Evolutionary conservation across 148 eudicot genomes (phyloP).

Genomic region (Vaccinium vitisidaea): DNA sequence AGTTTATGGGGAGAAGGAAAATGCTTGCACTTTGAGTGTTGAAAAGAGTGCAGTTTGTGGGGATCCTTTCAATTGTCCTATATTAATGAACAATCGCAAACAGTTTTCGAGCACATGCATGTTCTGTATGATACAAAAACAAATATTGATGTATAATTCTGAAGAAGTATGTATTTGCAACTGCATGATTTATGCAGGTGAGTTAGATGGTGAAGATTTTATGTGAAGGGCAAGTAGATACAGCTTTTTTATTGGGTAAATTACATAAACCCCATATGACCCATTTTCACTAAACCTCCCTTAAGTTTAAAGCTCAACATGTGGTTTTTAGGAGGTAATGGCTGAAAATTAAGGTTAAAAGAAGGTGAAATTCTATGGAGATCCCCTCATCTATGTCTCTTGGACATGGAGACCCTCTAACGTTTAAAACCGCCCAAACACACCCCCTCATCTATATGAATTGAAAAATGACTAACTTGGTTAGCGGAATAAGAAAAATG

Average conservation of each 20-base stretch:
- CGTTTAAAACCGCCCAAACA: too few species aligned
- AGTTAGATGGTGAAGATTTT: background rate
- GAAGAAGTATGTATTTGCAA: background rate
- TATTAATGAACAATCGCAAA: background rate
- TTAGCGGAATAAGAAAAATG: too few species aligned
- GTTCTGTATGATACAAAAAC: background rate
- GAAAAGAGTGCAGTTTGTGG: background rate
- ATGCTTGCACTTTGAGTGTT: background rate
- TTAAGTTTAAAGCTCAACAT: too few species aligned
- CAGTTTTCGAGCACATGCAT: background rate
- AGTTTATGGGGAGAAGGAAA: constrained; percentile 9
- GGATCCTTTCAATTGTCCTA: background rate
- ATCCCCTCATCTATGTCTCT: too few species aligned
- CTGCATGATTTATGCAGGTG: background rate
- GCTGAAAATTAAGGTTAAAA: too few species aligned
- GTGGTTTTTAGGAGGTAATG: too few species aligned
- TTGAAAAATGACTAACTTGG: too few species aligned
- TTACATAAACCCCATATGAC: too few species aligned
- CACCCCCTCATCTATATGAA: too few species aligned
- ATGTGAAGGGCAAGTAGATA: background rate
- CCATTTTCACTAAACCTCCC: too few species aligned
- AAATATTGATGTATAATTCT: background rate
- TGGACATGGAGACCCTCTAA: too few species aligned
- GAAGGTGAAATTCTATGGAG: too few species aligned
- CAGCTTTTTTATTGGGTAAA: background rate